These are phyloP conservation scores for Mycotypha africana DNA, from an alignment of 371 early-diverging fungal species.

Conservation along the genomic window DNA sequence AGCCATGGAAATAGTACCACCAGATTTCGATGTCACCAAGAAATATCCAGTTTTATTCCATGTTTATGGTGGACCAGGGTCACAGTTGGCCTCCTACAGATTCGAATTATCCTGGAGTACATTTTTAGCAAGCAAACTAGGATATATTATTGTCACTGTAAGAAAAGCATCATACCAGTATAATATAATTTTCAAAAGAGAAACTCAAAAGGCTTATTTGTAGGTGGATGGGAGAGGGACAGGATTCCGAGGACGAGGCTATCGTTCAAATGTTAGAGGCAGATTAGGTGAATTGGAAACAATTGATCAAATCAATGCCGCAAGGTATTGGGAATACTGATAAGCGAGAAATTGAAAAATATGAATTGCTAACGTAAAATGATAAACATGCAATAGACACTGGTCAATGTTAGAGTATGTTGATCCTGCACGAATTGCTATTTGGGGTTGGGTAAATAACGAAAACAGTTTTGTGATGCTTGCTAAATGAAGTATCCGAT, in stretches of 20 bases:
- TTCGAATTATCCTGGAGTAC: slow-evolving; percentile 73
- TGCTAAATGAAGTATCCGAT: no score
- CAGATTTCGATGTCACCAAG: slow-evolving; percentile 67
- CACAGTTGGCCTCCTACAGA: slow-evolving; percentile 73
- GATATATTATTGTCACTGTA: slow-evolving; percentile 47
- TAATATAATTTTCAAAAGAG: neutral
- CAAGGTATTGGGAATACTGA: no score
- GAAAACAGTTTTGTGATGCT: no score
- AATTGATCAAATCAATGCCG: slow-evolving; percentile 83
- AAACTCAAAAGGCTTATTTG: neutral
- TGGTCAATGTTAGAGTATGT: slow-evolving; percentile 69
- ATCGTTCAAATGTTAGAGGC: slow-evolving; percentile 64
- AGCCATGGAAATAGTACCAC: slow-evolving; percentile 79
- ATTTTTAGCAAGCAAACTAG: slow-evolving; percentile 59
- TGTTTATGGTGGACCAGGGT: slow-evolving; percentile 92
- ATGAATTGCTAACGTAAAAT: neutral
- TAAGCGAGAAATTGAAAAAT: neutral
- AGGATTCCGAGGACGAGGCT: slow-evolving; percentile 78
- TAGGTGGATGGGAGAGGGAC: slow-evolving; percentile 88
- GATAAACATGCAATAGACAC: slow-evolving; percentile 13
- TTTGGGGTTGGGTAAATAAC: slow-evolving; percentile 87
- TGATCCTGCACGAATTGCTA: slow-evolving; percentile 74
- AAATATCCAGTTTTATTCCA: slow-evolving; percentile 86
- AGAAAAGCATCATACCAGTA: no score
- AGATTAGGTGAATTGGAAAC: slow-evolving; percentile 80